Conservation (phyloP, 2,329 filamentous ascomycete genomes). For the Corynespora cassiicola region DNA sequence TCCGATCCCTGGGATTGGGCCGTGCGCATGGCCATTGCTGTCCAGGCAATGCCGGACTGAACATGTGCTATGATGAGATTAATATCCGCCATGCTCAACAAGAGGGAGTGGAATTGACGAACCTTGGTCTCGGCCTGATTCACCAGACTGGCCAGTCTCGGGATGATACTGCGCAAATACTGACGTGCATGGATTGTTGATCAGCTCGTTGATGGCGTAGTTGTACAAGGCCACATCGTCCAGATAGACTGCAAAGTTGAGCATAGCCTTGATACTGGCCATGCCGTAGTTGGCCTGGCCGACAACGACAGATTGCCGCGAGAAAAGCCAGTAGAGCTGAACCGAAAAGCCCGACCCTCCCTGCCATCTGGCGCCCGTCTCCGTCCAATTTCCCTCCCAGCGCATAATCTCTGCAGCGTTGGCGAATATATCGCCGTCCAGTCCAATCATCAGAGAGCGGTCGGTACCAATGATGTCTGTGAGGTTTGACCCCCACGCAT, state of each 20-base stretch:
- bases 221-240: slow-evolving; percentile 51
- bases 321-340: slow-evolving; percentile 52
- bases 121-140: slow-evolving; percentile 49
- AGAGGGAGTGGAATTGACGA: not conserved
- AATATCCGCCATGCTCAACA: slow-evolving; percentile 21
- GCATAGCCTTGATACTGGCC: slow-evolving; percentile 47
- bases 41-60: slow-evolving; percentile 41
- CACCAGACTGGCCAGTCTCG: slow-evolving; percentile 44
- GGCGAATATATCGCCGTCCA: slow-evolving; percentile 50
- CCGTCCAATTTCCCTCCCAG: slow-evolving; percentile 51
- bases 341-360: slow-evolving; percentile 48
- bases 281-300: slow-evolving; percentile 55
- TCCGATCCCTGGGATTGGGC: slow-evolving; percentile 47
- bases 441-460: slow-evolving; percentile 44
- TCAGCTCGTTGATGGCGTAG: slow-evolving; percentile 47
- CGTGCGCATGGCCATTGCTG: slow-evolving; percentile 40
- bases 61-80: too few relatives aligned
- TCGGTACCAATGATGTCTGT: slow-evolving; percentile 44
- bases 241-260: slow-evolving; percentile 50
- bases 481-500: slow-evolving; percentile 45
- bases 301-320: slow-evolving; percentile 45
- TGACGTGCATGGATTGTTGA: slow-evolving; percentile 48
- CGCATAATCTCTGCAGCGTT: slow-evolving; percentile 55
- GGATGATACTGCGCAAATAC: slow-evolving; percentile 32
- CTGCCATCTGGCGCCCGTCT: slow-evolving; percentile 40